Conservation (phyloP, 2,329 filamentous ascomycete species). For the Sporothrix schenckii region DNA sequence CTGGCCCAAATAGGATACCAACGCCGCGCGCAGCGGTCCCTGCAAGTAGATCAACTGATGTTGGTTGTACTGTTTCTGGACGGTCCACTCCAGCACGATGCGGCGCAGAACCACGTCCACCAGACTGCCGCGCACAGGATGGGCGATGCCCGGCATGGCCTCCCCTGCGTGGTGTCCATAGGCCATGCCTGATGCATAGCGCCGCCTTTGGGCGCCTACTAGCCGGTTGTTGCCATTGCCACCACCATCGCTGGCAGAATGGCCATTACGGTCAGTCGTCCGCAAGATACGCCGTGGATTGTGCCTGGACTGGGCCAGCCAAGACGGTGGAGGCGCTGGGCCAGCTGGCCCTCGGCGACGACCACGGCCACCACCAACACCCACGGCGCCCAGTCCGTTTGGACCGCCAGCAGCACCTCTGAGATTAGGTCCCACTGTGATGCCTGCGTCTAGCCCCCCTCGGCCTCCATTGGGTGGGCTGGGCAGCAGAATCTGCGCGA, state of each 20-base stretch:
- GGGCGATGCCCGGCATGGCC: slow-evolving; percentile 50
- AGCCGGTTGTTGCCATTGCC: background rate
- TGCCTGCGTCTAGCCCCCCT: background rate
- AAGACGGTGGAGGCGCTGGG: slow-evolving; percentile 62
- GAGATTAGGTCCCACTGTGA: background rate
- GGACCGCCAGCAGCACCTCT: slow-evolving; percentile 1
- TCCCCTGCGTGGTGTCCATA: slow-evolving; percentile 20
- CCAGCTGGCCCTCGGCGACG: slow-evolving; percentile 57
- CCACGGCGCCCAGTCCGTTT: background rate
- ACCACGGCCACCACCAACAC: background rate
- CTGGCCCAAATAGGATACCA: slow-evolving; percentile 56
- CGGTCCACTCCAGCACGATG: slow-evolving; percentile 59
- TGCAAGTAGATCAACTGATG: slow-evolving; percentile 61
- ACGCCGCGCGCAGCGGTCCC: slow-evolving; percentile 54
- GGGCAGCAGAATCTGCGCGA: slow-evolving; percentile 57
- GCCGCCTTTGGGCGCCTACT: background rate
- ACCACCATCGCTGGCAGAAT: background rate
- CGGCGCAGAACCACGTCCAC: slow-evolving; percentile 55
- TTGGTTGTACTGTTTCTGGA: slow-evolving; percentile 58
- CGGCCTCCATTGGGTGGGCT: background rate
- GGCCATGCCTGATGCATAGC: background rate
- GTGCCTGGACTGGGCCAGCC: slow-evolving; percentile 49
- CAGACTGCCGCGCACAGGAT: slow-evolving; percentile 53
- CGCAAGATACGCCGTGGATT: background rate
- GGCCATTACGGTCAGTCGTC: background rate